These are phyloP conservation scores for Artemisia annua DNA, from an alignment of 129 eudicot genomes.

Conservation along the genomic window DNA sequence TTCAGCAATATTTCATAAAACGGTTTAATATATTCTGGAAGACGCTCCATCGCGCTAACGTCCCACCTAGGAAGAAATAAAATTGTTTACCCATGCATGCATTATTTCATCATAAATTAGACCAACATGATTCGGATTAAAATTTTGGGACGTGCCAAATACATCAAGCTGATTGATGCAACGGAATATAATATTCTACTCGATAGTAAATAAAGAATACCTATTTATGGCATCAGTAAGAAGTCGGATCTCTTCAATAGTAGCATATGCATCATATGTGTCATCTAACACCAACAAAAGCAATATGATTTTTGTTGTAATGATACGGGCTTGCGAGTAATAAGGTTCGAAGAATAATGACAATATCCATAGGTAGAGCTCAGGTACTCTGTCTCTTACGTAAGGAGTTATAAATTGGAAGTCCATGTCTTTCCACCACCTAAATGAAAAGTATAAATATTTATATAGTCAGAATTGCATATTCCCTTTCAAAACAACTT, in stretches of 20 bases:
- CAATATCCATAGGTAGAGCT: not conserved
- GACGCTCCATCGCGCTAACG: not conserved
- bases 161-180: too few species aligned
- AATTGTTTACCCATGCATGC: not conserved
- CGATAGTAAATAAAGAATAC: not conserved
- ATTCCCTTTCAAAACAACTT: too few species aligned
- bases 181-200: not conserved
- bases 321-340: not conserved
- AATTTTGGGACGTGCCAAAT: not conserved
- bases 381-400: not conserved
- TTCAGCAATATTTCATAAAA: not conserved
- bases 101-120: not conserved
- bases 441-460: not conserved
- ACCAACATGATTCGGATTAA: not conserved
- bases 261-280: not conserved
- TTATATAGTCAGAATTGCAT: not conserved
- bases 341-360: not conserved
- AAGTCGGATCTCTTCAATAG: slow-evolving; percentile 8
- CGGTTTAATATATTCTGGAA: slow-evolving; percentile 8
- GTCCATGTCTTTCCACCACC: slow-evolving; percentile 1
- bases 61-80: not conserved
- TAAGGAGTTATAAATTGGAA: not conserved
- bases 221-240: not conserved
- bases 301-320: not conserved
- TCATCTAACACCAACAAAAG: not conserved